Conservation (phyloP, 495 filamentous ascomycete species). For the Penicillium manginii region DNA sequence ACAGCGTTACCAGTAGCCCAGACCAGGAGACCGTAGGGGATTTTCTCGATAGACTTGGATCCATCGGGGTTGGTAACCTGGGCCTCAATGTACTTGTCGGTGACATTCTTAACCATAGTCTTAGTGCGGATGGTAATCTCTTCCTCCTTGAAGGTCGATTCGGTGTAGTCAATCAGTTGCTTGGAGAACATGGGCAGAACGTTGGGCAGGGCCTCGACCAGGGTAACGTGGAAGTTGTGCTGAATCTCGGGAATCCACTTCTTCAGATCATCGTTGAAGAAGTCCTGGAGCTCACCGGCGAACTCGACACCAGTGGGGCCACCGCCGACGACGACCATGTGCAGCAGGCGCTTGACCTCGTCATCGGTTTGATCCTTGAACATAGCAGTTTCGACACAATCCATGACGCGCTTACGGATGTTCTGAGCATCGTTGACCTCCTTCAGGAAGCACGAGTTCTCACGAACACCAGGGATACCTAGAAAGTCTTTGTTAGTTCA, state of each 20-base stretch:
- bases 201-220: slow-evolving; percentile 97
- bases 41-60: slow-evolving; percentile 73
- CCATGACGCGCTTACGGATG: slow-evolving; percentile 98
- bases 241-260: slow-evolving; percentile 97
- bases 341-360: slow-evolving; percentile 90
- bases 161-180: slow-evolving; percentile 98
- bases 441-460: slow-evolving; percentile 97
- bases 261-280: slow-evolving; percentile 95
- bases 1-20: slow-evolving; percentile 98
- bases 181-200: slow-evolving; percentile 99
- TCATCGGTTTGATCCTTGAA: slow-evolving; percentile 96
- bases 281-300: slow-evolving; percentile 96
- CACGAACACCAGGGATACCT: slow-evolving; percentile 90
- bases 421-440: slow-evolving; percentile 94
- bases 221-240: slow-evolving; percentile 93
- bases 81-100: slow-evolving; percentile 91
- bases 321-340: slow-evolving; percentile 99
- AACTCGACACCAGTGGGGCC: slow-evolving; percentile 98
- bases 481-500: slow-evolving; percentile 16
- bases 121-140: slow-evolving; percentile 95
- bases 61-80: slow-evolving; percentile 86
- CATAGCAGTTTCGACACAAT: slow-evolving; percentile 96
- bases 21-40: slow-evolving; percentile 95
- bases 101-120: slow-evolving; percentile 98
- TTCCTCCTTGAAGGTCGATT: slow-evolving; percentile 98